Evolutionary conservation across 805 yeast species (phyloP), one percentile per base, ranked within the genome.

Genomic region (Starmerella bacillaris): DNA sequence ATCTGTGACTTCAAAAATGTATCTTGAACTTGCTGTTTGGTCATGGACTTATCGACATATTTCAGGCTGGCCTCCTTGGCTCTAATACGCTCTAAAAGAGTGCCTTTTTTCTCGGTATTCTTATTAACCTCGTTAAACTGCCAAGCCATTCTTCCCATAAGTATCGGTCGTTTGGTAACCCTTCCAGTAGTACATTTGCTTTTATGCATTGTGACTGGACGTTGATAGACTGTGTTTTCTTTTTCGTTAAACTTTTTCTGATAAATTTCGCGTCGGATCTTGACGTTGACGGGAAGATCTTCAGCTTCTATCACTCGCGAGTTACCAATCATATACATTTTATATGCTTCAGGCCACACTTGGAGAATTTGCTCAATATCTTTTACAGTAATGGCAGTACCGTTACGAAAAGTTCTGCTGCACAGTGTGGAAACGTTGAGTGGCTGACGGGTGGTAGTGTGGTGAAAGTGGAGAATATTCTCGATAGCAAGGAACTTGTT

Each of bases 61-160:
- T 34, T 30, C 2, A 42, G 30, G 2, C 36, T 41, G 2, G 48
- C 48, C 34, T 55, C 54, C 34, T 52, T 48, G 21, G 54, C 54
- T 6, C 48, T 43, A 21, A 55, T 47, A 11, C 58, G 44, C 18
- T 54, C 56, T 24, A 51, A 35, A 4, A 54, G 37, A 1, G 48
- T 20, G 7, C 46, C 46, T 19, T 33, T 24, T 5, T 29, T 14
- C 15, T 21, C 18, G 18, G 27, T 14, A 15, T 9, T 5, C 15
- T 18, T n/a, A 12, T 22, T 22, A 12, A 22, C 24, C 12, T 9
- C 24, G 24, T 22, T 22, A 9, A 9, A 12, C 24, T 22, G 24
- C 24, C 27, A 7, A 4, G 36, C 36, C 15, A 27, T 4, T 5
- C 27, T 18, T 21, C 40, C 40, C 31, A 21, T 34, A 2, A 37